Evolutionary conservation across 441 rosid species (phyloP).

Genomic region (Bocquillonia castaneifolia): DNA sequence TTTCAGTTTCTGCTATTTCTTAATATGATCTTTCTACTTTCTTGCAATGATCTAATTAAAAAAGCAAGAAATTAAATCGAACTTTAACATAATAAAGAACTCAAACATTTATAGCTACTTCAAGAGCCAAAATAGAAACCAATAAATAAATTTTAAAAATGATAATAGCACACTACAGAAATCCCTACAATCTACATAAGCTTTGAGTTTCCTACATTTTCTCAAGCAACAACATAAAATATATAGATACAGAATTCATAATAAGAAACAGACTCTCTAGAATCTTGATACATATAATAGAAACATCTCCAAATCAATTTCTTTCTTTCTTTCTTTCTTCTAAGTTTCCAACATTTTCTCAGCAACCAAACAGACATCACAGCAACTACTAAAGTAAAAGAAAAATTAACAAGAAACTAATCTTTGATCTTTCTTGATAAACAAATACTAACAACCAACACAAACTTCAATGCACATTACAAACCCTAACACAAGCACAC

Average conservation of each 20-base stretch:
- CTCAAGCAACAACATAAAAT: too few relatives aligned
- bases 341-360: slow-evolving; percentile 15
- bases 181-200: too few relatives aligned
- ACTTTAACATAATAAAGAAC: too few relatives aligned
- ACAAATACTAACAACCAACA: not conserved
- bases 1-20: not conserved
- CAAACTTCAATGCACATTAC: not conserved
- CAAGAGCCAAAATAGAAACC: too few relatives aligned
- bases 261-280: not conserved
- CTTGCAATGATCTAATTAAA: too few relatives aligned
- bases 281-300: too few relatives aligned
- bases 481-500: slow-evolving; percentile 10
- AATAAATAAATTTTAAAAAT: too few relatives aligned
- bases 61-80: too few relatives aligned
- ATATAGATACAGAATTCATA: too few relatives aligned
- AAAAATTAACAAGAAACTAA: not conserved
- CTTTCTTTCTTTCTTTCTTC: not conserved
- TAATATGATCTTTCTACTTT: not conserved
- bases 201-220: too few relatives aligned
- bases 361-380: slow-evolving; percentile 26
- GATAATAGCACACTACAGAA: too few relatives aligned
- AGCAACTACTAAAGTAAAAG: not conserved
- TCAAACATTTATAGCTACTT: too few relatives aligned
- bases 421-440: not conserved
- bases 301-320: not conserved